phyloP scores from a whole-genome alignment of 2,329 filamentous ascomycete species.

The Nemania serpens region DNA sequence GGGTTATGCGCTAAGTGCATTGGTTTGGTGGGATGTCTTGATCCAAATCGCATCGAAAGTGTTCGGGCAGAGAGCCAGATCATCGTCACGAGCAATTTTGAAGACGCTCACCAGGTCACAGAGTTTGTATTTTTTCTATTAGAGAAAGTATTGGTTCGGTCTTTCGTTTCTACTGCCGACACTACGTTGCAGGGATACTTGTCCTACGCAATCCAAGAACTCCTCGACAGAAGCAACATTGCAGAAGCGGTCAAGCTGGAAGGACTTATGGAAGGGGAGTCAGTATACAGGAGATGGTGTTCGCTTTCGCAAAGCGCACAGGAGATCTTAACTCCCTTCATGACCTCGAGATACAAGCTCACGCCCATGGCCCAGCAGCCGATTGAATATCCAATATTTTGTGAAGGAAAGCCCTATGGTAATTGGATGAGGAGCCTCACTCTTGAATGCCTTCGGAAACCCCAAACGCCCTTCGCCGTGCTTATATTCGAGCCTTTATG shows the following conservation, averaged over 20 bases:
- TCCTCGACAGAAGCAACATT: slow-evolving; percentile 79
- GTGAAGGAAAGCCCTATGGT: slow-evolving; percentile 68
- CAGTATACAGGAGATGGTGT: slow-evolving; percentile 75
- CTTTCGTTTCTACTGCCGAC: slow-evolving; percentile 89
- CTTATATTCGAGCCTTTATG: slow-evolving; percentile 82
- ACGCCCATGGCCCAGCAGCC: slow-evolving; percentile 61
- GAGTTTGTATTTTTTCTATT: slow-evolving; percentile 86
- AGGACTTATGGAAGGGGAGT: slow-evolving; percentile 54
- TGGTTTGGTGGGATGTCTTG: slow-evolving; percentile 87
- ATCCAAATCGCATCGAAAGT: slow-evolving; percentile 86
- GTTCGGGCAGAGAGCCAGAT: slow-evolving; percentile 80
- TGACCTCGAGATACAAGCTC: slow-evolving; percentile 81
- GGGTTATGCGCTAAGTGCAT: slow-evolving; percentile 79
- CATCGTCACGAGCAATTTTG: slow-evolving; percentile 86
- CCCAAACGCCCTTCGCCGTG: slow-evolving; percentile 73
- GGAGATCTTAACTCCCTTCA: slow-evolving; percentile 84
- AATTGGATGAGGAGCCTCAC: slow-evolving; percentile 83
- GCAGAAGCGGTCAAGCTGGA: slow-evolving; percentile 56
- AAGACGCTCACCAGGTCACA: slow-evolving; percentile 74
- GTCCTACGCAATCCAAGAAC: slow-evolving; percentile 91
- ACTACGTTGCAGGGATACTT: slow-evolving; percentile 87
- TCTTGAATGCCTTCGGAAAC: slow-evolving; percentile 79
- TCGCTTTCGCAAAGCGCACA: slow-evolving; percentile 76
- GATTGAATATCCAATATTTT: slow-evolving; percentile 79
- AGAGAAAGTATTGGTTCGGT: slow-evolving; percentile 84